Evolutionary conservation across 371 early-diverging fungal species (phyloP), one percentile per base, ranked within the genome.

Genomic region (Actinomortierella wolfii): DNA sequence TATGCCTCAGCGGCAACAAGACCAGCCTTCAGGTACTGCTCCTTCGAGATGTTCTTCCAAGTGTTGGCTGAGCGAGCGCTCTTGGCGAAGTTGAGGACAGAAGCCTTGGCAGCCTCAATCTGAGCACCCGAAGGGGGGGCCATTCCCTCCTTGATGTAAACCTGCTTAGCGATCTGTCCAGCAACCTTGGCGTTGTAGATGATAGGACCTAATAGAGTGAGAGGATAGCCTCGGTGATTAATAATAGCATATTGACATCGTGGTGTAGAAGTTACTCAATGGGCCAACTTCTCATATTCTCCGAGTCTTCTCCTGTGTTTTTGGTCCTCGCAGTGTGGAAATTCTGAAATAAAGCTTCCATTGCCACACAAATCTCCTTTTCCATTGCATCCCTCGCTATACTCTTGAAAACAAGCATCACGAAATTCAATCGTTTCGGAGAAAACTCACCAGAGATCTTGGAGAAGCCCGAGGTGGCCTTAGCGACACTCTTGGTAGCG

Each of bases 101-200:
- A 64, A 55, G 79, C 63, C 65, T 82, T 83, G 54, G 88, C 87
- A 67, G 83, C 66, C 56, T 77, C 61, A 52, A 86, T 70, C 75
- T 87, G 85, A 11, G 78, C 80, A 28, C 77, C 81, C 26, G 77
- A 76, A 21, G 90, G 90, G 70, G 87, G 86, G 43, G 82, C 77
- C 83, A 89, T 83, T 62, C 83, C 85, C 78, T 89, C 89, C 62
- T 85, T 85, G 41, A 73, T 73, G 75, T 87, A 89, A 48, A 89
- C 89, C 78, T 86, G 84, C 80, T 89, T 89, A 60, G 83, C 86
- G 45, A 88, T 58, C 76, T 89, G 88, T 59, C 76, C 84, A 51
- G 80, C 83, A 53, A 89, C 88, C 81, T 81, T 81, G 67, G 82
- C 76, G 64, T 86, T 84, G 76, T 88, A 86, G 48, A 86, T 64